Evolutionary conservation across 495 filamentous ascomycete species (phyloP), one percentile per base, ranked within the genome.

Genomic region (Trichoderma reesei): DNA sequence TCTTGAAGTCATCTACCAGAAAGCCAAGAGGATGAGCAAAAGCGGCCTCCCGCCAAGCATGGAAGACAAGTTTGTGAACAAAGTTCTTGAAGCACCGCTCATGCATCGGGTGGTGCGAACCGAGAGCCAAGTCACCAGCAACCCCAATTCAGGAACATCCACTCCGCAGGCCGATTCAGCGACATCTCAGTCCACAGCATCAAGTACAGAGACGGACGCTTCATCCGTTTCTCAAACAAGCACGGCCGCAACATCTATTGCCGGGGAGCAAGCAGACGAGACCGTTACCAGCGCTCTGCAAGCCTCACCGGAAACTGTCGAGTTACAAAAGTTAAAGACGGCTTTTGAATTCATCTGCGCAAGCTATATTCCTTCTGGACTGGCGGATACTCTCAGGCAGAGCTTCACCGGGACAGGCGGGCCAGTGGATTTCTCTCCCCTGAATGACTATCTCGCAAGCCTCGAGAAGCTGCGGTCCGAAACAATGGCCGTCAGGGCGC

Each of bases 31-130:
- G 0, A 90, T 96, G 83, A 79, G 80, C 20, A 73, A 77, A 7
- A 76, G 76, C 0, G 85, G 85, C 0, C 73, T 97, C 38, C 92
- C 94, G 10, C 73, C 75, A 46, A 96, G 89, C 68, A 81, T 98
- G 80, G 95, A 97, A 72, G 88, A 96, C 46, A 86, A 84, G 36
- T 94, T 96, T 69, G 83, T 99, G 13, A 79, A 75, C 20, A 86
- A 88, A 67, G 81, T 83, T n/a, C 74, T 98, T 34, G 88, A 90
- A 63, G 82, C 83, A 56, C 94, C 94, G 0, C 73, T 92, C 26
- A 76, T 89, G 68, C 82, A 80, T 6, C 73, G 88, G n/a, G 84
- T 80, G 68, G 74, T 80, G 48, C 69, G 75, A 80, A 5, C 79
- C 81, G 48, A n/a, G 18, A 72, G 46, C 20, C 73, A 69, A 68